Percentiles rank a stretch among this genome's conserved stretches.
These are phyloP conservation scores for Cordyceps cateniannulata DNA, from an alignment of 2,329 filamentous ascomycete genomes.

Conservation along the genomic window DNA sequence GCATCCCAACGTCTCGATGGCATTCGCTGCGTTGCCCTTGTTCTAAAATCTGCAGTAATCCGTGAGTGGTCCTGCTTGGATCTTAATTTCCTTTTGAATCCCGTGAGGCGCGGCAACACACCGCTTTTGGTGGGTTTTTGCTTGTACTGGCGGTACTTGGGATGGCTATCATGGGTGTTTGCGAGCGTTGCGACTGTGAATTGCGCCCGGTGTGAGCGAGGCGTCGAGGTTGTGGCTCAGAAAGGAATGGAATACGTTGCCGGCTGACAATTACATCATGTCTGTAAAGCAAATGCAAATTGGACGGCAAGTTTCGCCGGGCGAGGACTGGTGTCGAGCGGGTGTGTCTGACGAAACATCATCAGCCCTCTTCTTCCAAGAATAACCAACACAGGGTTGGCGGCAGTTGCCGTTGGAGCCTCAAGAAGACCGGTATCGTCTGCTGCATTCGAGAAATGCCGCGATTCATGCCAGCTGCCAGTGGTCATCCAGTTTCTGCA, in stretches of 20 bases:
- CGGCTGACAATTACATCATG: neutral
- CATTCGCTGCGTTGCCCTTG: neutral
- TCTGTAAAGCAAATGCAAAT: neutral
- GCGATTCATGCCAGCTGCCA: neutral
- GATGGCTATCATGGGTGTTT: neutral
- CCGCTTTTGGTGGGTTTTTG: neutral
- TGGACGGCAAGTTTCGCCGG: neutral
- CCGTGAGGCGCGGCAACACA: neutral
- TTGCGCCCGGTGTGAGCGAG: neutral
- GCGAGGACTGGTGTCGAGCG: neutral
- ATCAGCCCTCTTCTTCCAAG: neutral
- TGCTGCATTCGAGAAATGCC: neutral
- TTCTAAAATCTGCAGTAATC: slow-evolving; percentile 6
- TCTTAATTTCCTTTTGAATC: slow-evolving; percentile 7
- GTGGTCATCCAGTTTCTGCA: neutral
- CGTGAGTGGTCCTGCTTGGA: neutral
- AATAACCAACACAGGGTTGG: neutral
- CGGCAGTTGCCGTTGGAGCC: neutral
- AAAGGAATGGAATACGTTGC: slow-evolving; percentile 8
- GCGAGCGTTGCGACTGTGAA: neutral
- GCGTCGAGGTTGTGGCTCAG: neutral
- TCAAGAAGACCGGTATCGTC: neutral
- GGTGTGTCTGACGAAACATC: neutral
- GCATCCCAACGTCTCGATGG: neutral
- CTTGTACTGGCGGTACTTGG: neutral